Evolutionary conservation across 257 asterid species (phyloP), one percentile per base, ranked within the genome.

Genomic region (Solanum appendiculatum): DNA sequence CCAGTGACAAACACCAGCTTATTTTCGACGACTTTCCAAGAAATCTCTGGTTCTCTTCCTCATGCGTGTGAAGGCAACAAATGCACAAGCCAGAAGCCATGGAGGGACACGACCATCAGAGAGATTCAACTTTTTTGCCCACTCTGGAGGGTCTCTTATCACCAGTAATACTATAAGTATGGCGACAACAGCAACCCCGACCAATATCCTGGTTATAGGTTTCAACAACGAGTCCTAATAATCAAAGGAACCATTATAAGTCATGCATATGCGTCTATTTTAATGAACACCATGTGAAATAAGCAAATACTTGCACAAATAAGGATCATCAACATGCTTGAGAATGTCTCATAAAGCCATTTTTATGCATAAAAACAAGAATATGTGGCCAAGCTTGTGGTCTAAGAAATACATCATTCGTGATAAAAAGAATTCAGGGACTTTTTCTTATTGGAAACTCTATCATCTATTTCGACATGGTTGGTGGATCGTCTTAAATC

Each of bases 71-170:
- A 87, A 87, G 69, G 36, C 89, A 37, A 87, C 66, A 58, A 83
- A 85, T 9, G 27, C 87, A 48, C 89, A 87, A 68, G 89, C 89
- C 46, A 87, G 75, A 64, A 87, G 33, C 89, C 89, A 87, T 82
- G 89, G 89, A 51, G 87, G 89, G 64, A 87, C 20, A 14, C 84
- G 75, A 29, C 89, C 89, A 54, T 86, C 87, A 14, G 86, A 66
- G n/a, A 87, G 46, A 66, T 88, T 88, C 74, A 88, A n/a, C 85
- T 88, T 85, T 37, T 85, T 82, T 29, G 83, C 86, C 90, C 88
- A 88, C 36, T 77, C 74, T n/a, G 88, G 90, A 48, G 86, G 80
- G 33, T 88, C 88, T 66, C 42, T 78, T 34, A 75, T 34, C 87
- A 72, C 73, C 84, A 72, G 44, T 20, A 48, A 29, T 86, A 72